Conservation (phyloP, 345 rosid species). For the Lumnitzera racemosa region DNA sequence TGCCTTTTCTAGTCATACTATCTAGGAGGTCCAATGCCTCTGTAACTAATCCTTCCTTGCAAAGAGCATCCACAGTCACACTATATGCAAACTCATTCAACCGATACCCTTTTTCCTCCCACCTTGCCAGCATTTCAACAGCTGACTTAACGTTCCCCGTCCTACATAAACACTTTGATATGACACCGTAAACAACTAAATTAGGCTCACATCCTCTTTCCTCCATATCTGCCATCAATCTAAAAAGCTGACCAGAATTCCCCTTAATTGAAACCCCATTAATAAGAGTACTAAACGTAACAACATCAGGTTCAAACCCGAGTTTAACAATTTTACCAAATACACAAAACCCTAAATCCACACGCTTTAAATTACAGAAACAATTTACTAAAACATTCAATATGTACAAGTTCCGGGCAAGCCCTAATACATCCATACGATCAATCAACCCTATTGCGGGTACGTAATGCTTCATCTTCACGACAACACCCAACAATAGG, state of each 20-base stretch:
- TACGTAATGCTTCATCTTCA: slow-evolving; percentile 1
- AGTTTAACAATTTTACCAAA: slow-evolving; percentile 2
- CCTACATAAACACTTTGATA: not conserved
- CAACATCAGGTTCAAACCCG: not conserved
- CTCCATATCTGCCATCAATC: no score
- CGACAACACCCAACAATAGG: slow-evolving; percentile 2
- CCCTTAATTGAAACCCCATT: not conserved
- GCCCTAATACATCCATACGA: not conserved
- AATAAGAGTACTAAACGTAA: not conserved
- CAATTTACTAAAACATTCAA: not conserved
- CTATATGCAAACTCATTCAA: not conserved
- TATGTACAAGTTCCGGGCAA: not conserved
- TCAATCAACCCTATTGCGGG: not conserved
- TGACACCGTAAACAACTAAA: not conserved
- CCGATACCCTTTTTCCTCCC: not conserved
- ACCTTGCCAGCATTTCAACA: not conserved
- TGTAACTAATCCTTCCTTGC: no score
- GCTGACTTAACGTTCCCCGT: not conserved
- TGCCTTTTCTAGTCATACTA: not conserved
- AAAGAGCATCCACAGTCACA: not conserved
- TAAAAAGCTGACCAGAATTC: no score
- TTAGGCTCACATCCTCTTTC: no score
- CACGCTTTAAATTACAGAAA: not conserved
- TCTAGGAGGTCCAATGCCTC: no score
- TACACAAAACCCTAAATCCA: not conserved